Conservation (phyloP, 495 filamentous ascomycete genomes). For the Tuber magnatum region DNA sequence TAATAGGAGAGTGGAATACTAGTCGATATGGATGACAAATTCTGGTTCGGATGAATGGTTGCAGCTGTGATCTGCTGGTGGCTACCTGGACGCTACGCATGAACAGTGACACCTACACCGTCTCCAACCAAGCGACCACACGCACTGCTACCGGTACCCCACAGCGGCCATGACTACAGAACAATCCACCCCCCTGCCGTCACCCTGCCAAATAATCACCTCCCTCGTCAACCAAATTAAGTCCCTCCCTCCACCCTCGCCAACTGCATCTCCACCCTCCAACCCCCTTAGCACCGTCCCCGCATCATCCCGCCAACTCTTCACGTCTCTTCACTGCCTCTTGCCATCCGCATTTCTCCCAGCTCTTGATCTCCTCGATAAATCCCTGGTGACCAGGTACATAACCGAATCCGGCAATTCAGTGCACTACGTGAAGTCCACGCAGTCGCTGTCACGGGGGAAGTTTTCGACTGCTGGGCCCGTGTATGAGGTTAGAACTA, state of each 20-base stretch:
- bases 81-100: background rate
- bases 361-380: constrained; percentile 62
- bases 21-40: background rate
- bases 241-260: background rate
- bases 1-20: background rate
- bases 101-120: background rate
- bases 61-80: background rate
- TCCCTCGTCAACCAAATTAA: constrained; percentile 21
- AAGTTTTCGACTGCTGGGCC: background rate
- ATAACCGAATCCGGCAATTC: background rate
- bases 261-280: background rate
- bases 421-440: constrained; percentile 5
- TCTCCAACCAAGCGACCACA: background rate
- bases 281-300: constrained; percentile 23
- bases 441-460: background rate
- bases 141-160: background rate
- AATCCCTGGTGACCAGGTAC: constrained; percentile 50
- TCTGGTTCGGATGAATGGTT: background rate
- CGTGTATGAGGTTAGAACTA: constrained; percentile 2
- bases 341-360: constrained; percentile 53
- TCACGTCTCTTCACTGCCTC: constrained; percentile 52
- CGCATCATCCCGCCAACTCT: constrained; percentile 42
- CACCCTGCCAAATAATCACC: constrained; percentile 18
- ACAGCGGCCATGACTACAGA: background rate
- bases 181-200: constrained; percentile 6